Conservation (phyloP, 139 green algal species). For the Choricystis sp. region DNA sequence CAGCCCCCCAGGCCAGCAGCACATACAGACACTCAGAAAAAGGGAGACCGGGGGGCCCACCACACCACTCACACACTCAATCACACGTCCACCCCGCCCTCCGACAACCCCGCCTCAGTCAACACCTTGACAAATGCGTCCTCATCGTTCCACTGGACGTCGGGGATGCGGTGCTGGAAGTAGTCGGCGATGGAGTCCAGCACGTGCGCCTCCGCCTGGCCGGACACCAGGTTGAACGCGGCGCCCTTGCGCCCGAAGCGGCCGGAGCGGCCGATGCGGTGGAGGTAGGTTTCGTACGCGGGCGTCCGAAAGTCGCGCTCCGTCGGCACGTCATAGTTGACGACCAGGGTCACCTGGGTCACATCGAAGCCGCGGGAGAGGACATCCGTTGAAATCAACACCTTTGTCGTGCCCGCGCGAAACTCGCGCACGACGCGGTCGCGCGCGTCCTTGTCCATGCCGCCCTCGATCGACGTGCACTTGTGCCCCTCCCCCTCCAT, state of each 20-base stretch:
- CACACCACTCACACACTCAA: background rate
- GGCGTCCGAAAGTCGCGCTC: constrained; percentile 59
- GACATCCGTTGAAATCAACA: constrained; percentile 94
- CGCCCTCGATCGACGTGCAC: constrained; percentile 82
- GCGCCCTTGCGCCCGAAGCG: constrained; percentile 90
- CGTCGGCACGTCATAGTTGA: constrained; percentile 93
- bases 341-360: constrained; percentile 87
- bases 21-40: background rate
- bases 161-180: constrained; percentile 67
- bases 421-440: constrained; percentile 90
- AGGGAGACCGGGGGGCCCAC: background rate
- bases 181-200: constrained; percentile 61
- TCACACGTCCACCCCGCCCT: constrained; percentile 5
- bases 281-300: constrained; percentile 94
- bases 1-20: background rate
- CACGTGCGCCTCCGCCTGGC: constrained; percentile 26
- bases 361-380: constrained; percentile 92
- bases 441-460: constrained; percentile 63
- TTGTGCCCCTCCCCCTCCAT: constrained; percentile 79
- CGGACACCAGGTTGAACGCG: constrained; percentile 82
- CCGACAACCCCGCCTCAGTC: constrained; percentile 60
- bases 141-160: constrained; percentile 59
- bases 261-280: constrained; percentile 87
- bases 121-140: constrained; percentile 68
- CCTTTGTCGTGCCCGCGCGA: constrained; percentile 74